Percentiles rank a stretch among this genome's conserved stretches.
Conservation (phyloP, 2,329 filamentous ascomycete species). For the Tolypocladium capitatum region DNA sequence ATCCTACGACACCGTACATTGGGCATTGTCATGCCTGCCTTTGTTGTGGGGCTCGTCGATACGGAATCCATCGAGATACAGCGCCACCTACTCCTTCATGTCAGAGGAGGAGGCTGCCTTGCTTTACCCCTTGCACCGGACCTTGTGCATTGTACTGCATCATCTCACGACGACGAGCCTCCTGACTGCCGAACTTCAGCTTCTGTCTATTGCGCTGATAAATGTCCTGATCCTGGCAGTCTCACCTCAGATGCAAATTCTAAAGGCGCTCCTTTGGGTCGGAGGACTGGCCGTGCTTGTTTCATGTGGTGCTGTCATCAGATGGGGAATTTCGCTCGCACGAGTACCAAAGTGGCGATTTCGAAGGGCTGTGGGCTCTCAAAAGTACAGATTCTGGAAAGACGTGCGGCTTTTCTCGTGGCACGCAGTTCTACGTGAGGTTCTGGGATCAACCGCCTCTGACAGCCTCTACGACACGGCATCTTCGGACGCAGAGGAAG, state of each 20-base stretch:
- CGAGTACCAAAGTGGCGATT: conserved; percentile 89
- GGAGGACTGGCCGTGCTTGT: conserved; percentile 68
- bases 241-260: conserved; percentile 72
- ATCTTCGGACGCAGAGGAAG: conserved; percentile 19
- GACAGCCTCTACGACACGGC: conserved; percentile 18
- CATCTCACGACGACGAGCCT: conserved; percentile 82
- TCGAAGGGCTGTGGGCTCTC: conserved; percentile 35
- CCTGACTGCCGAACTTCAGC: conserved; percentile 72
- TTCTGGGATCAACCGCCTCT: conserved; percentile 17
- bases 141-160: conserved; percentile 58
- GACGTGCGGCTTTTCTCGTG: conserved; percentile 28
- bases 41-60: conserved; percentile 24
- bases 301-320: conserved; percentile 58
- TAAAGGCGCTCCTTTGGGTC: conserved; percentile 75
- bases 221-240: conserved; percentile 65
- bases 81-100: conserved; percentile 31
- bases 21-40: conserved; percentile 62
- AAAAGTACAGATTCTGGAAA: conserved; percentile 22
- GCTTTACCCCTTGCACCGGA: conserved; percentile 74
- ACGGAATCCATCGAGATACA: conserved; percentile 5
- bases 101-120: conserved; percentile 46
- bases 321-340: conserved; percentile 74
- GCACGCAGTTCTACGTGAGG: conserved; percentile 30
- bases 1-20: conserved; percentile 58
- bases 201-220: conserved; percentile 71